These are phyloP conservation scores for Hymenoscyphus occultus DNA, from an alignment of 2,329 filamentous ascomycete species.

Conservation along the genomic window DNA sequence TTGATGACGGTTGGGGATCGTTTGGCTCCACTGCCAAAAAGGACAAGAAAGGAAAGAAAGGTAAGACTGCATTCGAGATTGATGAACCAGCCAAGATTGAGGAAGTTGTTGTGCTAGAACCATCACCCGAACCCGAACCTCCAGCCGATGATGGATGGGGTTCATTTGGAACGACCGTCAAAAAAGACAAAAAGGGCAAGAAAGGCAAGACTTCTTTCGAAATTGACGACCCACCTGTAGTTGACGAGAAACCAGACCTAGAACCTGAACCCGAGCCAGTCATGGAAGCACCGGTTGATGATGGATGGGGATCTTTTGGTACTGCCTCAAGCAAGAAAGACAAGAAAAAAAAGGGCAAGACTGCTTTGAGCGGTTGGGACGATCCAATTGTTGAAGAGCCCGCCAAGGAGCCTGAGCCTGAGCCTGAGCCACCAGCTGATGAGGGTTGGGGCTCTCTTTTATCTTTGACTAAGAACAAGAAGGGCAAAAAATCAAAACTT, in stretches of 20 bases:
- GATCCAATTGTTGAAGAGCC: conserved; percentile 16
- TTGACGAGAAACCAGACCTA: conserved; percentile 8
- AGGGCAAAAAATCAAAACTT: conserved; percentile 41
- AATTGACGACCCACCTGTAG: conserved; percentile 23
- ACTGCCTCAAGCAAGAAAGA: background rate
- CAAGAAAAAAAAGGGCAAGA: conserved; percentile 41
- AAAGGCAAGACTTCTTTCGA: conserved; percentile 21
- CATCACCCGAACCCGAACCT: conserved; percentile 21
- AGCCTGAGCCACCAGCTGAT: conserved; percentile 33
- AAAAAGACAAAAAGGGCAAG: conserved; percentile 43
- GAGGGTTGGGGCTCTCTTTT: conserved; percentile 11
- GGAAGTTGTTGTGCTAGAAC: conserved; percentile 15
- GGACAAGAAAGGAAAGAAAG: conserved; percentile 46
- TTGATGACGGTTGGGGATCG: conserved; percentile 23
- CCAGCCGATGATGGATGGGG: conserved; percentile 33
- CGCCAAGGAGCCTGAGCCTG: conserved; percentile 24
- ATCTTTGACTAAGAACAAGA: conserved; percentile 37
- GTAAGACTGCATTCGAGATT: conserved; percentile 22
- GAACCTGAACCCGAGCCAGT: conserved; percentile 27
- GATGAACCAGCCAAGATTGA: conserved; percentile 29
- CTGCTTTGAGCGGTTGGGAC: background rate
- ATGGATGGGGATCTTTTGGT: conserved; percentile 19
- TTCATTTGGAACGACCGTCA: conserved; percentile 21
- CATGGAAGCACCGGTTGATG: conserved; percentile 33
- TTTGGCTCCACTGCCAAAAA: conserved; percentile 27